Percentiles rank a stretch among this genome's conserved stretches.
Conservation (phyloP, 2,329 filamentous ascomycete genomes). For the Scedosporium aurantiacum region DNA sequence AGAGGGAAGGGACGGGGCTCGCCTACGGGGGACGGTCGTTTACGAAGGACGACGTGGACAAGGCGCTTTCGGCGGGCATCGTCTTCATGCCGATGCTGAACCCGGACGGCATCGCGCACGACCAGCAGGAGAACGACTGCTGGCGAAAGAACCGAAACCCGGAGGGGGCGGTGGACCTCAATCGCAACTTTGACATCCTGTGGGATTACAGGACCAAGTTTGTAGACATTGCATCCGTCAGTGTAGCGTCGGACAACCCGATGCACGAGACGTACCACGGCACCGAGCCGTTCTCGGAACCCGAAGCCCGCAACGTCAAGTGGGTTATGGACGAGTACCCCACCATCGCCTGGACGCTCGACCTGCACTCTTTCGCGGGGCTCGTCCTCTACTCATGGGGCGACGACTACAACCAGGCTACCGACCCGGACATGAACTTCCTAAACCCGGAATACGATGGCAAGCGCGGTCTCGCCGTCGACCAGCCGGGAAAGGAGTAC, state of each 20-base stretch:
- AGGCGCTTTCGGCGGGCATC: conserved; percentile 39
- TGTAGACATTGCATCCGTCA: conserved; percentile 23
- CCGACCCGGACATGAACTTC: conserved; percentile 36
- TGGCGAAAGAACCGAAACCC: conserved; percentile 48
- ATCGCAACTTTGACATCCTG: conserved; percentile 47
- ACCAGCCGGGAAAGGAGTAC: conserved; percentile 23
- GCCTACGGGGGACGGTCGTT: conserved; percentile 41
- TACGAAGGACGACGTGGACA: conserved; percentile 38
- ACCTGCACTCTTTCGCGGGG: conserved; percentile 44
- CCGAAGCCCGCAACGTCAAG: conserved; percentile 43
- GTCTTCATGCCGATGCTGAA: conserved; percentile 42
- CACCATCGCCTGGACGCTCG: conserved; percentile 44
- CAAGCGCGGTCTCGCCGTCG: conserved; percentile 33
- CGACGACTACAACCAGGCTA: conserved; percentile 39
- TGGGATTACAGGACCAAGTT: conserved; percentile 41
- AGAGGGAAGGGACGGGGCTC: conserved; percentile 35
- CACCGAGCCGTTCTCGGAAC: conserved; percentile 39
- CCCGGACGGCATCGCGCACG: conserved; percentile 41
- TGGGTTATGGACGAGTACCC: conserved; percentile 38
- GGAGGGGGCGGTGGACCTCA: conserved; percentile 35
- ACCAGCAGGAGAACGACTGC: conserved; percentile 36
- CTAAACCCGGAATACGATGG: conserved; percentile 39
- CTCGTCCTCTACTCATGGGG: conserved; percentile 47
- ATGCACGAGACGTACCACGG: conserved; percentile 38
- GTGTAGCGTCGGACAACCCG: conserved; percentile 27